These are phyloP conservation scores for Ambrosia hybrid DNA, from an alignment of 140 eudicot species.

Conservation along the genomic window DNA sequence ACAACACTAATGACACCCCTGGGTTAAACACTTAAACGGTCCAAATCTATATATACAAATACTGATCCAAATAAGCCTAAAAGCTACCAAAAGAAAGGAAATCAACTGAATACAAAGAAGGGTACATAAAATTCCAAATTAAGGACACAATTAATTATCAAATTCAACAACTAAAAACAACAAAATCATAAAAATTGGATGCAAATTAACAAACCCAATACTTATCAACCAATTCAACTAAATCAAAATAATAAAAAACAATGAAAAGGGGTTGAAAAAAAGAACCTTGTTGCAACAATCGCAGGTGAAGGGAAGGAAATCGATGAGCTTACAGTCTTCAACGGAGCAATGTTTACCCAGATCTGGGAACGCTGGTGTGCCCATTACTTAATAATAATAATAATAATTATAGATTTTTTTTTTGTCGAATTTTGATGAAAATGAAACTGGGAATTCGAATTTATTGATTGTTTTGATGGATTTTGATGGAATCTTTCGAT, in stretches of 20 bases:
- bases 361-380: slow-evolving; percentile 94
- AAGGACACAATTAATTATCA: slow-evolving; percentile 15
- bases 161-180: slow-evolving; percentile 2
- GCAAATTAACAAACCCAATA: neutral
- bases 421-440: neutral
- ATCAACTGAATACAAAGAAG: slow-evolving; percentile 1
- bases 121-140: neutral
- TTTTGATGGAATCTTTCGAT: slow-evolving; percentile 26
- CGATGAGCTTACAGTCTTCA: slow-evolving; percentile 81
- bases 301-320: slow-evolving; percentile 96
- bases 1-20: neutral
- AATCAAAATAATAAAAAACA: neutral
- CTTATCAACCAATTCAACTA: neutral
- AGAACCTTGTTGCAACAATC: slow-evolving; percentile 83
- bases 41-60: neutral
- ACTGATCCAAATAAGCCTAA: neutral
- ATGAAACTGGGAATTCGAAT: neutral
- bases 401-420: neutral
- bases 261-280: neutral
- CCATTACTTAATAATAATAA: slow-evolving; percentile 40
- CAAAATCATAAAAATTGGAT: slow-evolving; percentile 8
- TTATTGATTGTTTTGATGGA: neutral
- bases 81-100: slow-evolving; percentile 5
- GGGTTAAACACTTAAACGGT: neutral
- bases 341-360: slow-evolving; percentile 92